These are phyloP conservation scores for Mortierella polycephala DNA, from an alignment of 371 early-diverging fungal genomes.

Conservation along the genomic window DNA sequence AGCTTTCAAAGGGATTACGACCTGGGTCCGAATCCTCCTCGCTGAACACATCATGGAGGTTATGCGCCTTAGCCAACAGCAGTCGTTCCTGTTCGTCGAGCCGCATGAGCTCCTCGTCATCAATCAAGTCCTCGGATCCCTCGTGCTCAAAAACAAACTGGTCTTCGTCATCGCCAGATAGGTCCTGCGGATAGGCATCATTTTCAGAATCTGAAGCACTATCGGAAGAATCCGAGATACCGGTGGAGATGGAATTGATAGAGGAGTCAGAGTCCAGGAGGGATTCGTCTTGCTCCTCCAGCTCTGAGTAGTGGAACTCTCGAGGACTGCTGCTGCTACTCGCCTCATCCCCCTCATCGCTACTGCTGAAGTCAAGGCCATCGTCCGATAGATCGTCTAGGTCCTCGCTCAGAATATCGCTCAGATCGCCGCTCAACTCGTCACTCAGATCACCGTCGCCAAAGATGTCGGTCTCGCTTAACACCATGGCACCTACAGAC, in stretches of 20 bases:
- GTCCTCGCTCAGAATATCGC: conserved; percentile 53
- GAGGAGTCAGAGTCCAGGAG: conserved; percentile 51
- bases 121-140: conserved; percentile 30
- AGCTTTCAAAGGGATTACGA: conserved; percentile 46
- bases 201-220: conserved; percentile 21
- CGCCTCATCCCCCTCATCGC: conserved; percentile 26
- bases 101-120: conserved; percentile 41
- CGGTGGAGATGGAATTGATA: conserved; percentile 15
- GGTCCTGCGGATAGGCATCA: conserved; percentile 13
- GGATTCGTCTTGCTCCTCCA: conserved; percentile 59
- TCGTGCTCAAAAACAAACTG: conserved; percentile 15
- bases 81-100: conserved; percentile 43
- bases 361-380: conserved; percentile 21
- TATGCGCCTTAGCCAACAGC: conserved; percentile 38
- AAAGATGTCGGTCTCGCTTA: conserved; percentile 37
- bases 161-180: conserved; percentile 21
- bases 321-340: conserved; percentile 38
- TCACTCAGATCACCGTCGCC: conserved; percentile 52
- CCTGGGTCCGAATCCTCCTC: conserved; percentile 53
- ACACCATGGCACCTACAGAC: neutral
- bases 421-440: conserved; percentile 48
- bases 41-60: conserved; percentile 39
- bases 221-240: conserved; percentile 26
- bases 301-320: conserved; percentile 50
- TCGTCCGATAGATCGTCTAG: conserved; percentile 49